Percentiles rank a stretch among this genome's conserved stretches.
Conservation (phyloP, 306 rosid species). For the Castanea mollissima region DNA sequence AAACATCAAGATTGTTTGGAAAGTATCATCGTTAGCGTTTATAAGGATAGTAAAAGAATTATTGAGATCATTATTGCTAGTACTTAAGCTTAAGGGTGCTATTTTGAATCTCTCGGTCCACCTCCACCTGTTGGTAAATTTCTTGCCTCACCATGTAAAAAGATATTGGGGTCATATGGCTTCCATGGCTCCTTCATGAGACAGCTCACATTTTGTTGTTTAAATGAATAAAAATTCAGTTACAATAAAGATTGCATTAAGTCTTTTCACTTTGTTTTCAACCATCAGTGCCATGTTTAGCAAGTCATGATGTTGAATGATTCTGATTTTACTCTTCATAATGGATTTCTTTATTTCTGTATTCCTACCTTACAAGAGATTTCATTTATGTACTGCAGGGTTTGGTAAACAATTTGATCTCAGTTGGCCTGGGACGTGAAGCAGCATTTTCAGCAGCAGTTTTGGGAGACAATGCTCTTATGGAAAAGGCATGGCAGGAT, state of each 20-base stretch:
- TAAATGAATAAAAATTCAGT: neutral
- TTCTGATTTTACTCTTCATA: neutral
- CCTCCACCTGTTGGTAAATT: neutral
- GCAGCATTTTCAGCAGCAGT: constrained; percentile 96
- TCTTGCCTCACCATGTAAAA: neutral
- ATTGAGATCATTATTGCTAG: neutral
- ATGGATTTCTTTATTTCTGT: neutral
- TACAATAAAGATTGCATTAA: no score
- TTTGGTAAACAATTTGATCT: constrained; percentile 72
- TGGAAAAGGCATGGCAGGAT: constrained; percentile 99
- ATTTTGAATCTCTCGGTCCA: neutral
- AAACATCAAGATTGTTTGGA: neutral
- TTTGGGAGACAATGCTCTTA: constrained; percentile 93
- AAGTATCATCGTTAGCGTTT: neutral
- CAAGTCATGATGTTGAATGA: neutral
- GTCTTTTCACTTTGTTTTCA: neutral
- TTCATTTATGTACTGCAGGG: constrained; percentile 54
- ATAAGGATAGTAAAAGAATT: neutral
- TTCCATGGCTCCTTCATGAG: neutral
- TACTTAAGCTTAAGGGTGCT: neutral
- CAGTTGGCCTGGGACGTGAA: constrained; percentile 93
- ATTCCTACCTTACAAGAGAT: constrained; percentile 13
- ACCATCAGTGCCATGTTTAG: neutral
- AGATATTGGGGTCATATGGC: neutral
- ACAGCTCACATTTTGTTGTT: neutral